These are phyloP conservation scores for Salpingoeca rosetta DNA, from an alignment of 78 protist genomes.

Conservation along the genomic window DNA sequence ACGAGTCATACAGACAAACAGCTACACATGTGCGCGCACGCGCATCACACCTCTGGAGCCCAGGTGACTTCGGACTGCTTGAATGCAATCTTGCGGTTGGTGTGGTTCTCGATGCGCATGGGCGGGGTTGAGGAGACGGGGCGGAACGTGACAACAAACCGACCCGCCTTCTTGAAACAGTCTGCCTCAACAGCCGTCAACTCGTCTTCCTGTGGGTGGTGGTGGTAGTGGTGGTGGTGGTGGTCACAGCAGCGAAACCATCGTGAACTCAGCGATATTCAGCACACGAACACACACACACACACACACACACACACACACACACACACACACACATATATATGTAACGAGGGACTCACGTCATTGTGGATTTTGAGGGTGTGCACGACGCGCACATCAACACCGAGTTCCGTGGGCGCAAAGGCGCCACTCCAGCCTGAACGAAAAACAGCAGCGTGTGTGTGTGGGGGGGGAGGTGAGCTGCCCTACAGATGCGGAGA, in stretches of 20 bases:
- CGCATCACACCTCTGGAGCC: neutral
- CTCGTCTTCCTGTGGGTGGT: too few relatives aligned
- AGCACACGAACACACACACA: too few relatives aligned
- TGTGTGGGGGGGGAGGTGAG: too few relatives aligned
- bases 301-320: too few relatives aligned
- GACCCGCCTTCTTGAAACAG: neutral
- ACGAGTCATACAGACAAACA: neutral
- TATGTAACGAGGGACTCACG: neutral
- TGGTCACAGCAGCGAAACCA: too few relatives aligned
- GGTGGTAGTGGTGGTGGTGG: too few relatives aligned
- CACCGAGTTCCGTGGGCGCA: neutral
- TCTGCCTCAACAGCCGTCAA: neutral
- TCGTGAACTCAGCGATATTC: too few relatives aligned
- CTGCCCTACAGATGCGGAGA: neutral
- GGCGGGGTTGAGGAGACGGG: neutral
- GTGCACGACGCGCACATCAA: neutral
- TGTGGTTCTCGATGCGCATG: neutral
- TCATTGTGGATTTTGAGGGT: neutral
- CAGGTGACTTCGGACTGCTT: neutral
- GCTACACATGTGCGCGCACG: neutral
- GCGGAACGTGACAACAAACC: neutral
- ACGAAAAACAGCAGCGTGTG: too few relatives aligned
- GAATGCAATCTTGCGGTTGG: neutral
- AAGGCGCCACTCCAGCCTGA: neutral
- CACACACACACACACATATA: too few relatives aligned